Evolutionary conservation across 2,329 filamentous ascomycete genomes (phyloP).

Genomic region (Amphichorda felina): DNA sequence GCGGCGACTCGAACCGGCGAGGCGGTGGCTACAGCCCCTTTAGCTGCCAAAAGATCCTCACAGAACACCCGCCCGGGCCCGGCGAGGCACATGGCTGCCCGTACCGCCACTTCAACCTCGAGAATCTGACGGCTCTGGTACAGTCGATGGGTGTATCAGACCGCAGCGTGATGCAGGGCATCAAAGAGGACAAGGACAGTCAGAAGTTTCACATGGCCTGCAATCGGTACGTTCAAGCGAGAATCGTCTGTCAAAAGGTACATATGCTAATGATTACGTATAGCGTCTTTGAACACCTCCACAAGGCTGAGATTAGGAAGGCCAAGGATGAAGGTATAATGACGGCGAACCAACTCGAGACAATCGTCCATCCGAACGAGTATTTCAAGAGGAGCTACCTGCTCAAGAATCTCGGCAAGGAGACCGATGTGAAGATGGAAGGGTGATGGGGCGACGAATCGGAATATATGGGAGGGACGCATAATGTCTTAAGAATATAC

Average conservation of each 20-base stretch:
- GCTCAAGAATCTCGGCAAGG: slow-evolving; percentile 63
- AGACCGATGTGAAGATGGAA: slow-evolving; percentile 46
- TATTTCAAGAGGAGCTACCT: slow-evolving; percentile 95
- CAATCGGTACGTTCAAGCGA: slow-evolving; percentile 52
- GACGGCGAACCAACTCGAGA: slow-evolving; percentile 71
- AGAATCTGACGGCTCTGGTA: slow-evolving; percentile 70
- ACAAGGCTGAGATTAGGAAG: slow-evolving; percentile 66
- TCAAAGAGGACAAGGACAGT: slow-evolving; percentile 81
- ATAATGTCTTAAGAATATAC: background rate
- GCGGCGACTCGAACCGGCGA: slow-evolving; percentile 78
- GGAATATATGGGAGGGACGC: background rate
- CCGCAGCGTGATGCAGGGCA: slow-evolving; percentile 61
- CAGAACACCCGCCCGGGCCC: slow-evolving; percentile 73
- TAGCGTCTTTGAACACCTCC: slow-evolving; percentile 77
- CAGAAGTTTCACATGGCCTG: slow-evolving; percentile 91
- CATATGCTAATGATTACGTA: background rate
- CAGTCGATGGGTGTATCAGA: slow-evolving; percentile 73
- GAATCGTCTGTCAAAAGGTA: no score
- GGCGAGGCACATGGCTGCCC: slow-evolving; percentile 94
- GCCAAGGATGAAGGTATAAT: slow-evolving; percentile 65
- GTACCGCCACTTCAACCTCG: slow-evolving; percentile 80
- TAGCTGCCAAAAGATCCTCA: slow-evolving; percentile 90
- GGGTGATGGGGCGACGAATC: slow-evolving; percentile 19
- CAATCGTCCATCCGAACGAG: slow-evolving; percentile 92
- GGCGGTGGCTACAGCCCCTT: slow-evolving; percentile 83